Evolutionary conservation across 2,329 filamentous ascomycete genomes (phyloP).

Genomic region (Davidsoniella virescens): DNA sequence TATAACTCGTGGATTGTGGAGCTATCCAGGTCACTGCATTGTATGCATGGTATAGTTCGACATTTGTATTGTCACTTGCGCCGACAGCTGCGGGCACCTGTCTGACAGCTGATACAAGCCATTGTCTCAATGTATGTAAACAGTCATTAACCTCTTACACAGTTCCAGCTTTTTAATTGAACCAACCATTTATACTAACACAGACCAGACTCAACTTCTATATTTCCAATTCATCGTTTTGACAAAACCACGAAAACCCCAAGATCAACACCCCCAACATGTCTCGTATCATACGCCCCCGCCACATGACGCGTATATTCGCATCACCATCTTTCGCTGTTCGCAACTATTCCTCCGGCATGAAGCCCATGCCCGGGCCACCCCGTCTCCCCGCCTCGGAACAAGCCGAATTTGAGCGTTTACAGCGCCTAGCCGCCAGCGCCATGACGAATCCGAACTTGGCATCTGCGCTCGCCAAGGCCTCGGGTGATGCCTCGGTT

Average conservation of each 20-base stretch:
- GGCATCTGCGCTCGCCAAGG: slow-evolving; percentile 15
- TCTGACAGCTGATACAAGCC: neutral
- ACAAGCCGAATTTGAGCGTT: slow-evolving; percentile 77
- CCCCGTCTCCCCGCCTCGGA: slow-evolving; percentile 76
- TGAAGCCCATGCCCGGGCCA: slow-evolving; percentile 49
- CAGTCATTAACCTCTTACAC: no score
- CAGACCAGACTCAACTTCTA: no score
- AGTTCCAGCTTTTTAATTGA: no score
- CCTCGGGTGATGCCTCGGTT: slow-evolving; percentile 18
- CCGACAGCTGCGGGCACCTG: neutral
- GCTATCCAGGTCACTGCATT: no score
- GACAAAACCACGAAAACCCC: neutral
- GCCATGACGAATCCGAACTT: slow-evolving; percentile 25
- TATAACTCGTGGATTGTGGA: no score
- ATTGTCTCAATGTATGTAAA: neutral
- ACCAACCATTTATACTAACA: no score
- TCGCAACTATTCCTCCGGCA: slow-evolving; percentile 19
- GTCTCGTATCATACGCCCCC: slow-evolving; percentile 10
- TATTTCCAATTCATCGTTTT: neutral
- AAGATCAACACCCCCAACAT: slow-evolving; percentile 2
- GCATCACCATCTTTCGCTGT: neutral
- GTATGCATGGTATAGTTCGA: no score
- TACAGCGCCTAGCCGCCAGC: slow-evolving; percentile 48
- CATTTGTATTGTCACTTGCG: neutral
- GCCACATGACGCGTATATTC: slow-evolving; percentile 5